Evolutionary conservation across 495 filamentous ascomycete species (phyloP).

Genomic region (Terfezia claveryi): DNA sequence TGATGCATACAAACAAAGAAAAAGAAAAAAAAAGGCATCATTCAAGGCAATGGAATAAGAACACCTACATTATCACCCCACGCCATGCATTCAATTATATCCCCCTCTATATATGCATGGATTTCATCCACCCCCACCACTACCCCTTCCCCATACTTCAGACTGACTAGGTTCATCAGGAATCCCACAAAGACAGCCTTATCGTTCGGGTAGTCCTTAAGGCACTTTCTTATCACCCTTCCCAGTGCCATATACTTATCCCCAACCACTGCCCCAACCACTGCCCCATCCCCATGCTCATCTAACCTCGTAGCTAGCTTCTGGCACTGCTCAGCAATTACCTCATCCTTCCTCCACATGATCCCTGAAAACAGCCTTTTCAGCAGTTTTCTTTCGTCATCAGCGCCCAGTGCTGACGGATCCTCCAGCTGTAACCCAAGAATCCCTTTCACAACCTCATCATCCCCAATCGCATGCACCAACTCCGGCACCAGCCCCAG

Average conservation of each 20-base stretch:
- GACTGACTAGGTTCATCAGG: conserved; percentile 51
- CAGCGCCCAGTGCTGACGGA: conserved; percentile 23
- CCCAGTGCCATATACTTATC: conserved; percentile 36
- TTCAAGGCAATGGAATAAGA: too few species aligned
- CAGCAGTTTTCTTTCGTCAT: conserved; percentile 39
- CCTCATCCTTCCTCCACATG: conserved; percentile 30
- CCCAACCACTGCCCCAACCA: conserved; percentile 28
- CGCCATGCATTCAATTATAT: conserved; percentile 75
- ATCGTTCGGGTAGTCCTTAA: conserved; percentile 29
- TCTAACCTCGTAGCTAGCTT: conserved; percentile 30
- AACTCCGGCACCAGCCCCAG: conserved; percentile 29
- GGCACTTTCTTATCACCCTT: conserved; percentile 41
- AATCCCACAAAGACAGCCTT: conserved; percentile 42
- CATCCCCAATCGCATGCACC: conserved; percentile 25
- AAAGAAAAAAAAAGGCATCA: too few species aligned
- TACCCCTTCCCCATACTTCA: conserved; percentile 43
- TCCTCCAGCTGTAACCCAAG: conserved; percentile 23
- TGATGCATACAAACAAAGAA: too few species aligned
- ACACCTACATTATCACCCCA: conserved; percentile 47
- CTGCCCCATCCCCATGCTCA: conserved; percentile 25
- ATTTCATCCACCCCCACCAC: conserved; percentile 61
- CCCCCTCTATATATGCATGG: conserved; percentile 54
- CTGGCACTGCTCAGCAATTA: conserved; percentile 21
- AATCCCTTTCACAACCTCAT: conserved; percentile 31
- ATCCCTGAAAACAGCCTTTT: conserved; percentile 35